A percentile compares a stretch with the other conserved stretches of the same genome.
Evolutionary conservation across 2,329 filamentous ascomycete species (phyloP).

Genomic region (Trichoderma koningii): DNA sequence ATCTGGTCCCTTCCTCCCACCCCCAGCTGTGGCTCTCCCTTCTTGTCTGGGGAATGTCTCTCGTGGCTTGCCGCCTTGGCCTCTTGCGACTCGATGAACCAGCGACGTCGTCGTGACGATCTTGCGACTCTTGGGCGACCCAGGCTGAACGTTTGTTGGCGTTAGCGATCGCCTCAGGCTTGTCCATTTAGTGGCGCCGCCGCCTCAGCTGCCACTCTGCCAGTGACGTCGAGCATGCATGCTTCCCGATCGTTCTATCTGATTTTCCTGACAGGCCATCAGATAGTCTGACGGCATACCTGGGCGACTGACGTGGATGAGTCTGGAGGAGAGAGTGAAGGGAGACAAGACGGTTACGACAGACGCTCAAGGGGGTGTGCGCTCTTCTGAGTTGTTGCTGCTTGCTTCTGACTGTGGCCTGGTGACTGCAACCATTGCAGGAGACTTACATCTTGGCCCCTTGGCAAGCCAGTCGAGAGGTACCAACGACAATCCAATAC

Average conservation of each 20-base stretch:
- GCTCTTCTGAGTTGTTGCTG: conserved; percentile 2
- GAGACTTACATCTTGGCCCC: conserved; percentile 1
- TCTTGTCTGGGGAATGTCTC: conserved; percentile 3
- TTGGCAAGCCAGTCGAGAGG: conserved; percentile 12
- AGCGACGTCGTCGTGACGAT: conserved; percentile 28
- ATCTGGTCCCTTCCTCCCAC: not conserved
- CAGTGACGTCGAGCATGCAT: conserved; percentile 27
- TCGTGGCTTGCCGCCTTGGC: conserved; percentile 3
- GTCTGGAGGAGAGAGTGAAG: not conserved
- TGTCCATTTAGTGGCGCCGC: conserved; percentile 14
- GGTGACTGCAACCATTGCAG: conserved; percentile 9
- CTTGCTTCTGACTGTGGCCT: conserved; percentile 4
- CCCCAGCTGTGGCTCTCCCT: not conserved
- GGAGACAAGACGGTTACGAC: not conserved
- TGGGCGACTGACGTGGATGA: conserved; percentile 24
- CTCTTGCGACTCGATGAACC: not conserved
- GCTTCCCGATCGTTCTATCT: conserved; percentile 1
- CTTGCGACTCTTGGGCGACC: conserved; percentile 17
- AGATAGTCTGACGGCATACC: conserved; percentile 15
- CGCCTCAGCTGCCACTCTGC: conserved; percentile 21
- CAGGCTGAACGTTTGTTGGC: conserved; percentile 25
- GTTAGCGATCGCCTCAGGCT: conserved; percentile 19
- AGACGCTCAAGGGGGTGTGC: not conserved
- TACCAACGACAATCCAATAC: conserved; percentile 12
- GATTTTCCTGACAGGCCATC: not conserved